Percentiles rank a stretch among this genome's conserved stretches.
Conservation (phyloP, 148 eudicot species). For the Rhododendron griersonianum region DNA sequence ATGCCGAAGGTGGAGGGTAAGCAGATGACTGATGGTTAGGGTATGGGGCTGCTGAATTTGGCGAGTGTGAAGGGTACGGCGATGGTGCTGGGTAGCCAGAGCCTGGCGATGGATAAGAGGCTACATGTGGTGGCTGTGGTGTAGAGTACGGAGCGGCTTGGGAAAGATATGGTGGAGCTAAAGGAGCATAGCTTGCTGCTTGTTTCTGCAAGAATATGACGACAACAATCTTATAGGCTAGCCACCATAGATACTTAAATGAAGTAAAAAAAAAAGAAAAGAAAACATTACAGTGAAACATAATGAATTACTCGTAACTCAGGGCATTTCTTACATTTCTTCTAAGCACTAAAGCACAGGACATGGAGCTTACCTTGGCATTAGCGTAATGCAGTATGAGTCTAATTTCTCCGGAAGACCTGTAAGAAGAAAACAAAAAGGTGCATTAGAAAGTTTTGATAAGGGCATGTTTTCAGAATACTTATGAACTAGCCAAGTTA, state of each 20-base stretch:
- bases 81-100: constrained; percentile 15
- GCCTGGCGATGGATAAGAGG: constrained; percentile 22
- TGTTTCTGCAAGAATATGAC: constrained; percentile 42
- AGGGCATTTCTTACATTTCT: neutral
- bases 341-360: neutral
- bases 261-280: neutral
- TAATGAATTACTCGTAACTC: neutral
- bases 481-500: neutral
- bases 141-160: constrained; percentile 39
- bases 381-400: constrained; percentile 72
- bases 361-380: constrained; percentile 46
- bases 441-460: constrained; percentile 4
- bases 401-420: constrained; percentile 92
- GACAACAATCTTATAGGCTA: neutral
- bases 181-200: constrained; percentile 36
- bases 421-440: constrained; percentile 17
- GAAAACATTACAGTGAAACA: neutral
- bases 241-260: neutral
- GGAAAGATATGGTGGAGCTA: constrained; percentile 60
- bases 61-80: constrained; percentile 37
- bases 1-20: constrained; percentile 46
- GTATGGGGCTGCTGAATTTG: constrained; percentile 31
- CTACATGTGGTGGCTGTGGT: constrained; percentile 30
- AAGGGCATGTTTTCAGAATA: neutral
- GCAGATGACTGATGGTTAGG: constrained; percentile 27